Conservation (phyloP, 257 asterid genomes). For the Nicotiana otophora region DNA sequence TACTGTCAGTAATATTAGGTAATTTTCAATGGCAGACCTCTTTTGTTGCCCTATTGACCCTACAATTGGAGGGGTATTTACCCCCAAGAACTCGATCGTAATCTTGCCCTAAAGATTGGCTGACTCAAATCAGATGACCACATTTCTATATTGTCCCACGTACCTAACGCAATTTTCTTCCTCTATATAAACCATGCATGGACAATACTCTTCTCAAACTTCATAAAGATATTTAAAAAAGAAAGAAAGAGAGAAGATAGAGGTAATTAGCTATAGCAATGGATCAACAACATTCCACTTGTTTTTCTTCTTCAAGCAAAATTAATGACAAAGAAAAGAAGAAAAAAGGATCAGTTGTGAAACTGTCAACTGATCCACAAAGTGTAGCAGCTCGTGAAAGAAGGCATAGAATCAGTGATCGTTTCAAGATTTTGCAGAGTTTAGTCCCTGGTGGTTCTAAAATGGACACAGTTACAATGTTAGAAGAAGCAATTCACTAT, state of each 20-base stretch:
- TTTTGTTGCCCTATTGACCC: constrained; percentile 22
- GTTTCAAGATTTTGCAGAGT: constrained; percentile 77
- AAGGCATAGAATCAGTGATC: constrained; percentile 73
- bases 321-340: constrained; percentile 17
- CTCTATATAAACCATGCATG: constrained; percentile 18
- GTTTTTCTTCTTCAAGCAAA: constrained; percentile 18
- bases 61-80: neutral
- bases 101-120: constrained; percentile 26
- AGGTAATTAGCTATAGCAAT: constrained; percentile 7
- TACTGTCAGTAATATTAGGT: constrained; percentile 9
- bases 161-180: constrained; percentile 17
- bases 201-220: neutral
- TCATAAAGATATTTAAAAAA: neutral
- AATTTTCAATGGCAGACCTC: constrained; percentile 11
- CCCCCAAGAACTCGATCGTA: neutral
- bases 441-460: constrained; percentile 72
- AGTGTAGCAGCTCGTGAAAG: constrained; percentile 79
- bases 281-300: constrained; percentile 5
- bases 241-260: neutral
- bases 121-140: constrained; percentile 5
- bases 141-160: neutral
- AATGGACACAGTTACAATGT: constrained; percentile 77
- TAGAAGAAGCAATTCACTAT: constrained; percentile 77
- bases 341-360: constrained; percentile 19
- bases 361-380: constrained; percentile 76